Evolutionary conservation across 805 yeast genomes (phyloP).

Genomic region (Lipomyces spencermartinsiae): DNA sequence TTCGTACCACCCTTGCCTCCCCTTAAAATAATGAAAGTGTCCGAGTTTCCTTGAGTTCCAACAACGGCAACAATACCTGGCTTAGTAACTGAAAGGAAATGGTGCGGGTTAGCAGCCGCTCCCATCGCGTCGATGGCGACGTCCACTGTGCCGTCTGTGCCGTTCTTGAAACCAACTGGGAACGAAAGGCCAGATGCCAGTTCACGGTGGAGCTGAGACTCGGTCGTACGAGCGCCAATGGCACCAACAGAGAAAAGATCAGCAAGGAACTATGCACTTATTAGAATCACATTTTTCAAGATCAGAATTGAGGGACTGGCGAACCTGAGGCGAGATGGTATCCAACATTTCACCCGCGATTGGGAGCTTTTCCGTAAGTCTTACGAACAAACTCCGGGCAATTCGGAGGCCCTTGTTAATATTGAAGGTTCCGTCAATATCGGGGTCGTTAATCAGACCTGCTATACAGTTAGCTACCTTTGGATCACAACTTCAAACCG

Average conservation of each 20-base stretch:
- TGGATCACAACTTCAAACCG: not conserved
- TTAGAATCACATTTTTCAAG: not conserved
- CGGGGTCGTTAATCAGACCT: slow-evolving; percentile 88
- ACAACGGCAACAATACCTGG: slow-evolving; percentile 97
- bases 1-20: slow-evolving; percentile 96
- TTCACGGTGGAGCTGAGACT: slow-evolving; percentile 96
- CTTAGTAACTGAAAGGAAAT: slow-evolving; percentile 92
- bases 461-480: not conserved
- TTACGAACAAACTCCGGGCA: slow-evolving; percentile 83
- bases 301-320: not conserved
- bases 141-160: slow-evolving; percentile 94
- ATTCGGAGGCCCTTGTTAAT: slow-evolving; percentile 93
- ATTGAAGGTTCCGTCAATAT: slow-evolving; percentile 88
- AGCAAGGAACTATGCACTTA: slow-evolving; percentile 75
- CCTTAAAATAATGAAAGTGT: slow-evolving; percentile 88
- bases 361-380: slow-evolving; percentile 82
- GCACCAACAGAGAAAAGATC: slow-evolving; percentile 97
- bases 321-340: slow-evolving; percentile 78
- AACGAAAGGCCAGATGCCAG: slow-evolving; percentile 94
- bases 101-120: slow-evolving; percentile 92
- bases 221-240: slow-evolving; percentile 98
- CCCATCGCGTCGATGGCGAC: slow-evolving; percentile 94
- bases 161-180: slow-evolving; percentile 98
- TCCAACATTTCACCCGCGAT: slow-evolving; percentile 98
- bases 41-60: slow-evolving; percentile 91